phyloP scores from a whole-genome alignment of 2,329 filamentous ascomycete genomes.

The Rugonectria rugulosa region DNA sequence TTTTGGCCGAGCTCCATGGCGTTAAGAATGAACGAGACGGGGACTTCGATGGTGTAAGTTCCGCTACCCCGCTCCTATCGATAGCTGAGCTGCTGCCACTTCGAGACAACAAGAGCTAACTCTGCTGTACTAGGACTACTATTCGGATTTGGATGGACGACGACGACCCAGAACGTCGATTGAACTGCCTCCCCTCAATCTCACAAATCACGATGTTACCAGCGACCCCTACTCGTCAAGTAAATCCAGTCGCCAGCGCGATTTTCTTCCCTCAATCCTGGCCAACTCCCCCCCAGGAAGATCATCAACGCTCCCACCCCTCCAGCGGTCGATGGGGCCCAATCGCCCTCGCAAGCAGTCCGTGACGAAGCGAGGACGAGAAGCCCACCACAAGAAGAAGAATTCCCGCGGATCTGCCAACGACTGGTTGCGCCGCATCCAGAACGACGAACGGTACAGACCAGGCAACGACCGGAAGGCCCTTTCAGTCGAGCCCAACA shows the following conservation, averaged over 20 bases:
- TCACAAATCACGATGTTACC: slow-evolving; percentile 66
- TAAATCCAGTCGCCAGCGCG: slow-evolving; percentile 68
- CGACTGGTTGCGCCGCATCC: slow-evolving; percentile 67
- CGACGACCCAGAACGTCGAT: slow-evolving; percentile 72
- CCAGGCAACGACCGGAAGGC: slow-evolving; percentile 78
- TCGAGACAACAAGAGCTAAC: slow-evolving; percentile 26
- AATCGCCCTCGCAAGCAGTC: slow-evolving; percentile 85
- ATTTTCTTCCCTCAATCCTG: slow-evolving; percentile 83
- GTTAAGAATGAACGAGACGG: slow-evolving; percentile 79
- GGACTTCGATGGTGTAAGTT: slow-evolving; percentile 78
- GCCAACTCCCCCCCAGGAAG: slow-evolving; percentile 83
- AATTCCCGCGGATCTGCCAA: slow-evolving; percentile 75
- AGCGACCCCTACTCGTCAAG: slow-evolving; percentile 76
- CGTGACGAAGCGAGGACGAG: slow-evolving; percentile 78
- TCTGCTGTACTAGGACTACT: slow-evolving; percentile 61
- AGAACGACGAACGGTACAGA: slow-evolving; percentile 71
- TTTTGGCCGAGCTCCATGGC: slow-evolving; percentile 81
- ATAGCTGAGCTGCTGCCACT: slow-evolving; percentile 27
- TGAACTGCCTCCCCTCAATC: slow-evolving; percentile 75
- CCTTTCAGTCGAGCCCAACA: slow-evolving; percentile 83
- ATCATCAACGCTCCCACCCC: slow-evolving; percentile 85
- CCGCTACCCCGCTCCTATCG: slow-evolving; percentile 38
- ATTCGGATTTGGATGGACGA: slow-evolving; percentile 73
- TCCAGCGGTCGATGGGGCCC: slow-evolving; percentile 76
- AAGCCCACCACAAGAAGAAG: slow-evolving; percentile 81